Conservation (phyloP, 768 basidiomycete genomes). For the Leccinum subgranulosum region DNA sequence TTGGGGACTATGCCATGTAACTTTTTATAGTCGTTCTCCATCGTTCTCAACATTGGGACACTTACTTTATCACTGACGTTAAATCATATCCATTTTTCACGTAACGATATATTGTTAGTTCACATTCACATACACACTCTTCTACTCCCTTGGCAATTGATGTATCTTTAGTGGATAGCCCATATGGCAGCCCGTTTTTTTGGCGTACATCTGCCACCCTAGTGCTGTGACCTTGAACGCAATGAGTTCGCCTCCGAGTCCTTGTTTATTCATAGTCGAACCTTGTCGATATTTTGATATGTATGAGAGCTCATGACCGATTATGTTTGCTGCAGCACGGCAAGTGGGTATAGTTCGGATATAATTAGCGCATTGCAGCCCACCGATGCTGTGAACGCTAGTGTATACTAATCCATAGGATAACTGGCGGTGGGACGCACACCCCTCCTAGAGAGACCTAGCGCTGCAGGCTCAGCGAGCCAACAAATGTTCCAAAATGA, state of each 20-base stretch:
- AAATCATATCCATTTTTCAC: constrained; percentile 8
- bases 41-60: background rate
- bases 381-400: background rate
- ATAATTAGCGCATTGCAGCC: background rate
- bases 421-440: background rate
- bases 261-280: no score
- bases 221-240: background rate
- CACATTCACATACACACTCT: constrained; percentile 3
- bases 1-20: constrained; percentile 36
- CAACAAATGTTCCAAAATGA: constrained; percentile 25
- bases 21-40: background rate
- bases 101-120: constrained; percentile 6
- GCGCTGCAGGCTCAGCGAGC: constrained; percentile 4
- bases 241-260: background rate
- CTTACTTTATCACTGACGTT: constrained; percentile 15
- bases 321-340: background rate
- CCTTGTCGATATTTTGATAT: no score
- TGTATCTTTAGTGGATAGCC: constrained; percentile 27
- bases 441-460: background rate
- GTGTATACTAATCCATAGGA: background rate
- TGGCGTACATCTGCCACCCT: background rate
- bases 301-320: background rate
- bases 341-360: background rate
- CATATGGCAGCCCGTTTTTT: background rate
- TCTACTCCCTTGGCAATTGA: constrained; percentile 1